These are phyloP conservation scores for Kazachstania bromeliacearum DNA, from an alignment of 805 yeast species.

Conservation along the genomic window DNA sequence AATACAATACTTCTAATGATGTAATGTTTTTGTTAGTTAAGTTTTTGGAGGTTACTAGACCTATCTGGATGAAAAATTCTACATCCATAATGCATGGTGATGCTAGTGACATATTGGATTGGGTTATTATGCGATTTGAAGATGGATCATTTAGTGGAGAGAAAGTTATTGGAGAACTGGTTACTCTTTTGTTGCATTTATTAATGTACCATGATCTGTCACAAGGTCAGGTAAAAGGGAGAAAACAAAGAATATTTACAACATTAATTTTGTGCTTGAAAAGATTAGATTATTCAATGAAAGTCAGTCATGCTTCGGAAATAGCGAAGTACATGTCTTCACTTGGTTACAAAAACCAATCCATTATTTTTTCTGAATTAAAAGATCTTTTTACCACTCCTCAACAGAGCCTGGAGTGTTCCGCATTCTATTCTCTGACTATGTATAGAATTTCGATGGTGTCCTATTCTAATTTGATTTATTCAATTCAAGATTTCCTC, in stretches of 20 bases:
- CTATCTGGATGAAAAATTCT: conserved; percentile 21
- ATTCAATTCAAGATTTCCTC: conserved; percentile 12
- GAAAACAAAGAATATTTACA: conserved; percentile 23
- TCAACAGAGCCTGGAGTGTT: conserved; percentile 19
- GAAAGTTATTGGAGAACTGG: conserved; percentile 24
- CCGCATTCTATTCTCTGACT: conserved; percentile 20
- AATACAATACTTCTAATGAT: conserved; percentile 15
- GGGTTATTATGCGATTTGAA: conserved; percentile 35
- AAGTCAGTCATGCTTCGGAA: conserved; percentile 5
- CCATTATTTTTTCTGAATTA: conserved; percentile 23
- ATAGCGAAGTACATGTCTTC: conserved; percentile 15
- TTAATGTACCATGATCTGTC: conserved; percentile 21
- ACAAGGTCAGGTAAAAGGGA: conserved; percentile 13
- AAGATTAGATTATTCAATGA: conserved; percentile 9
- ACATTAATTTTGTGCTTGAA: conserved; percentile 13
- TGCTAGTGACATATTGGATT: conserved; percentile 39
- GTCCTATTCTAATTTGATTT: conserved; percentile 18
- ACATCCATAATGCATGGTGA: conserved; percentile 31
- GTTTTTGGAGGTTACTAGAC: conserved; percentile 11
- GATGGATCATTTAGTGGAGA: conserved; percentile 36
- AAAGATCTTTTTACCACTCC: conserved; percentile 15
- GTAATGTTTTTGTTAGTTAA: conserved; percentile 12
- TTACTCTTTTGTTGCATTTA: conserved; percentile 28
- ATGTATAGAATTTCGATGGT: conserved; percentile 12
- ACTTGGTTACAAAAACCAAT: conserved; percentile 22